Conservation (phyloP, 768 basidiomycete genomes). For the Lactarius sp. region DNA sequence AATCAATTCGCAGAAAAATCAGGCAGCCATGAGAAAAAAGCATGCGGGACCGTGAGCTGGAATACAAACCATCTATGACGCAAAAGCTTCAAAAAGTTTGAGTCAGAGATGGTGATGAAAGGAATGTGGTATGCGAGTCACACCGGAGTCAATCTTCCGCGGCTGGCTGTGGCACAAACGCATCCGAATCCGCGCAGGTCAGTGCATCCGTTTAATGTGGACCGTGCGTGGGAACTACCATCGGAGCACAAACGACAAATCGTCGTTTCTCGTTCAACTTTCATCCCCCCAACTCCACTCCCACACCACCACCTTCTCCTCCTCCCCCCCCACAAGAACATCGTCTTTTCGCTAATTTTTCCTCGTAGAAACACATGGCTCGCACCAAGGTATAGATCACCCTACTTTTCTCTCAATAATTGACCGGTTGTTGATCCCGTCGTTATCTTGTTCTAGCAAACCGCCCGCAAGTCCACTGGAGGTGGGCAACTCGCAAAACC, state of each 20-base stretch:
- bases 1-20: slow-evolving; percentile 17
- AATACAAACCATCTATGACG: neutral
- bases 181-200: slow-evolving; percentile 25
- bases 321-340: slow-evolving; percentile 10
- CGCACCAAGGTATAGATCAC: slow-evolving; percentile 68
- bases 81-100: neutral
- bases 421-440: slow-evolving; percentile 23
- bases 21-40: neutral
- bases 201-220: slow-evolving; percentile 20
- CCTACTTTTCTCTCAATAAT: neutral
- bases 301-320: slow-evolving; percentile 25
- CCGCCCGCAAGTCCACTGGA: slow-evolving; percentile 98
- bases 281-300: slow-evolving; percentile 11
- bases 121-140: slow-evolving; percentile 11
- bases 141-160: slow-evolving; percentile 23
- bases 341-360: slow-evolving; percentile 17
- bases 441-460: slow-evolving; percentile 62
- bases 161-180: slow-evolving; percentile 26
- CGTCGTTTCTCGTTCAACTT: slow-evolving; percentile 25
- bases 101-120: slow-evolving; percentile 4
- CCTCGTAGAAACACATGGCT: slow-evolving; percentile 53
- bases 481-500: slow-evolving; percentile 45
- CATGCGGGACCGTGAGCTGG: neutral
- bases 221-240: slow-evolving; percentile 26
- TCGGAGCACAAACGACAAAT: slow-evolving; percentile 27